Evolutionary conservation across 1,139 yeast species (phyloP).

Genomic region (Kazachstania sp.): DNA sequence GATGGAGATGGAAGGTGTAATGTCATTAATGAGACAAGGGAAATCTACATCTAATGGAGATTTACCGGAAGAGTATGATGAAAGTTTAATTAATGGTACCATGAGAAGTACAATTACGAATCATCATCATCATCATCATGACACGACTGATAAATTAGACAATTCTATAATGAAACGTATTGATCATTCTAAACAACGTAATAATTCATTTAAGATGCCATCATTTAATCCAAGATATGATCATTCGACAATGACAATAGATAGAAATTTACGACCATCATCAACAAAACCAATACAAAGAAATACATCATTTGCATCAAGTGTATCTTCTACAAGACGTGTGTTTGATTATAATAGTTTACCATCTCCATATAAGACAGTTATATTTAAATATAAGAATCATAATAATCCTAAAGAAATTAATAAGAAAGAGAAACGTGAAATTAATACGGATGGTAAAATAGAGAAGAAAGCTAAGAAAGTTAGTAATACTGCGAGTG

Average conservation of each 20-base stretch:
- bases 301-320: constrained; percentile 7
- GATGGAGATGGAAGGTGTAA: constrained; percentile 77
- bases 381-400: constrained; percentile 27
- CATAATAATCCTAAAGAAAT: constrained; percentile 7
- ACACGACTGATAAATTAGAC: too few species aligned
- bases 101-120: too few species aligned
- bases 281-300: constrained; percentile 7
- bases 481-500: constrained; percentile 58
- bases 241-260: constrained; percentile 8
- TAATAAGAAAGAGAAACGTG: too few species aligned
- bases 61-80: background rate
- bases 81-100: constrained; percentile 2
- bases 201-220: constrained; percentile 24
- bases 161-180: constrained; percentile 7
- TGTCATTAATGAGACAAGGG: constrained; percentile 46
- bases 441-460: constrained; percentile 3
- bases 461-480: constrained; percentile 15
- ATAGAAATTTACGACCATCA: background rate
- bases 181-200: background rate
- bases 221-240: constrained; percentile 32
- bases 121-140: background rate
- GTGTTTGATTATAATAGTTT: constrained; percentile 55
- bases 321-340: constrained; percentile 22
- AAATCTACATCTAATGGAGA: background rate
- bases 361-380: constrained; percentile 58